phyloP scores from a whole-genome alignment of 116 monocot species.

The Trichopus zeylanicus region DNA sequence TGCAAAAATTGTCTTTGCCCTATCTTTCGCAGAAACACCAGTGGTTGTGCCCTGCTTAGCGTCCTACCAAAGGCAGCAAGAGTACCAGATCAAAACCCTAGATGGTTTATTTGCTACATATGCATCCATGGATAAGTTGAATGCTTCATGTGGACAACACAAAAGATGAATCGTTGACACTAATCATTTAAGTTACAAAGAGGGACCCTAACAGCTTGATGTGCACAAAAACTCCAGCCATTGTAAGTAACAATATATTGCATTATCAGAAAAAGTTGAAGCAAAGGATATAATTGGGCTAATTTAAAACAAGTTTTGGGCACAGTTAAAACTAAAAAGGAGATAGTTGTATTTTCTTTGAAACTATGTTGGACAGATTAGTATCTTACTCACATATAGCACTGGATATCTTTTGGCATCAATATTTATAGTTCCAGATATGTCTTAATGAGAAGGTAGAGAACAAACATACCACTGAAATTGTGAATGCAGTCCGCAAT shows the following conservation, averaged over 20 bases:
- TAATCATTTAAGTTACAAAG: background rate
- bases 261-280: background rate
- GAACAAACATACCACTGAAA: slow-evolving; percentile 72
- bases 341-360: background rate
- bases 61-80: slow-evolving; percentile 36
- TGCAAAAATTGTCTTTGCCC: slow-evolving; percentile 64
- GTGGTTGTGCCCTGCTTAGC: slow-evolving; percentile 91
- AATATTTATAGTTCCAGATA: too few relatives aligned
- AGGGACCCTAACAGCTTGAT: background rate
- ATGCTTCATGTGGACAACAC: background rate
- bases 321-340: background rate
- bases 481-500: slow-evolving; percentile 81
- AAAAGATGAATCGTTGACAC: background rate
- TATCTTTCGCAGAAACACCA: slow-evolving; percentile 95
- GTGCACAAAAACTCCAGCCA: background rate
- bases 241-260: background rate
- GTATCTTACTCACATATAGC: too few relatives aligned
- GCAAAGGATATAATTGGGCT: background rate
- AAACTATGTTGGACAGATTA: too few relatives aligned
- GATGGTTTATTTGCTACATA: background rate
- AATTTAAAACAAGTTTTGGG: background rate
- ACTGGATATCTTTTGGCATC: too few relatives aligned
- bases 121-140: background rate
- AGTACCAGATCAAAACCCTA: background rate
- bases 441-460: too few relatives aligned